Evolutionary conservation across 768 basidiomycete species (phyloP), one percentile per base, ranked within the genome.

Genomic region (Russula ochroleuca): DNA sequence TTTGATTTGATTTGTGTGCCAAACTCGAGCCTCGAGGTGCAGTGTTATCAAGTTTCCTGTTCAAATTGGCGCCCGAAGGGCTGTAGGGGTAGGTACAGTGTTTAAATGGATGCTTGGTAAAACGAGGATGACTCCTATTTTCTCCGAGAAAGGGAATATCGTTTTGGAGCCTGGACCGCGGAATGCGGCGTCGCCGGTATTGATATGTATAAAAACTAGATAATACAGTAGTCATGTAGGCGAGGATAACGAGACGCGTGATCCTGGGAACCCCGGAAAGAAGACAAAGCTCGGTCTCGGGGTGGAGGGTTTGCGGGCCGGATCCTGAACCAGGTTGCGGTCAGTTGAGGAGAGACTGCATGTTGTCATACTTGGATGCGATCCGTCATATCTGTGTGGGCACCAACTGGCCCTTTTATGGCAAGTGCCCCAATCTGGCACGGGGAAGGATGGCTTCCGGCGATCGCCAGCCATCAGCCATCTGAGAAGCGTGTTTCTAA

Each of bases 111-210:
- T 28, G 28, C n/a, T 10, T 38, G 35, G 19, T 35, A 23, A 50
- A 38, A 40, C n/a, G 45, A 41, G 10, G 11, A n/a, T 41, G 40
- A 41, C 23, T 25, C 23, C 8, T 54, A 25, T 21, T 41, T 28
- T 17, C 33, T 19, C 49, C 33, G 21, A 33, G 51, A 55, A 43
- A 49, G 41, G 55, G 55, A 58, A 47, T 51, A n/a, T n/a, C n/a
- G n/a, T n/a, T n/a, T n/a, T n/a, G 62, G 45, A 54, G 37, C 43
- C 51, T 49, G 17, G 51, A 51, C 63, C 63, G 63, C 63, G 63
- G 63, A 59, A 51, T 59, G 23, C 53, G 57, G 21, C 47, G 37
- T 48, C 51, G 57, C 51, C 63, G 62, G 62, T 41, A 47, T 25
- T 40, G 63, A 59, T 63, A 33, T 54, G n/a, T 17, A 54, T 54